Percentiles rank a stretch among this genome's conserved stretches.
These are phyloP conservation scores for Cercophora newfieldiana DNA, from an alignment of 495 filamentous ascomycete genomes.

Conservation along the genomic window DNA sequence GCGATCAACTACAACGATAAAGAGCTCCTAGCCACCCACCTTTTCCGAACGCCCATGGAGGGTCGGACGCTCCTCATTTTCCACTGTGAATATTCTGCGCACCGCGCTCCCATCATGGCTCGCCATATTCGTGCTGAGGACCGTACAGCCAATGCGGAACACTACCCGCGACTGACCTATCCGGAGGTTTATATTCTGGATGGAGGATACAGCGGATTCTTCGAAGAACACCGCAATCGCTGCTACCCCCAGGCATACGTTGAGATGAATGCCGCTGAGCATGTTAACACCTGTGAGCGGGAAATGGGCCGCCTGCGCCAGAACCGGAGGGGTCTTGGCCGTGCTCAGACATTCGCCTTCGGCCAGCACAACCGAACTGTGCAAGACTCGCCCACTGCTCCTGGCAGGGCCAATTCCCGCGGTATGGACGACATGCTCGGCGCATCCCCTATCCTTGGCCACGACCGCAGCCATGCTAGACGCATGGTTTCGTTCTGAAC, in stretches of 20 bases:
- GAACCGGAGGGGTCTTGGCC: constrained; percentile 76
- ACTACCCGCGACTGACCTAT: constrained; percentile 84
- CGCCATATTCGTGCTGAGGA: constrained; percentile 85
- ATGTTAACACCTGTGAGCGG: constrained; percentile 87
- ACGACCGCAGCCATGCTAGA: constrained; percentile 57
- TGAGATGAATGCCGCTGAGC: constrained; percentile 88
- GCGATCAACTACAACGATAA: constrained; percentile 97
- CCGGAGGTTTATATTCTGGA: constrained; percentile 97
- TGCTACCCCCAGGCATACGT: constrained; percentile 96
- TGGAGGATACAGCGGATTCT: constrained; percentile 94
- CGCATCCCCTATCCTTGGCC: constrained; percentile 52
- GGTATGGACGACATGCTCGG: constrained; percentile 53
- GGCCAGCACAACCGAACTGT: constrained; percentile 62
- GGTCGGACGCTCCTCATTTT: constrained; percentile 80
- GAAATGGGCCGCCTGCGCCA: constrained; percentile 82
- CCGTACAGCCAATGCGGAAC: constrained; percentile 74
- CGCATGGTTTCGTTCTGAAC: constrained; percentile 73
- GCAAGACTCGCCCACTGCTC: constrained; percentile 78
- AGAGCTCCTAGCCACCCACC: constrained; percentile 72
- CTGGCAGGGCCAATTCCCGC: constrained; percentile 50
- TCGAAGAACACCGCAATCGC: constrained; percentile 67
- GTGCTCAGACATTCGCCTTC: constrained; percentile 95
- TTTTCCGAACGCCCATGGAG: constrained; percentile 67
- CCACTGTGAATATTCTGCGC: constrained; percentile 97
- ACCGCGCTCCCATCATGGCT: constrained; percentile 96